Evolutionary conservation across 768 basidiomycete genomes (phyloP), one percentile per base, ranked within the genome.

Genomic region (Kwoniella europaea): DNA sequence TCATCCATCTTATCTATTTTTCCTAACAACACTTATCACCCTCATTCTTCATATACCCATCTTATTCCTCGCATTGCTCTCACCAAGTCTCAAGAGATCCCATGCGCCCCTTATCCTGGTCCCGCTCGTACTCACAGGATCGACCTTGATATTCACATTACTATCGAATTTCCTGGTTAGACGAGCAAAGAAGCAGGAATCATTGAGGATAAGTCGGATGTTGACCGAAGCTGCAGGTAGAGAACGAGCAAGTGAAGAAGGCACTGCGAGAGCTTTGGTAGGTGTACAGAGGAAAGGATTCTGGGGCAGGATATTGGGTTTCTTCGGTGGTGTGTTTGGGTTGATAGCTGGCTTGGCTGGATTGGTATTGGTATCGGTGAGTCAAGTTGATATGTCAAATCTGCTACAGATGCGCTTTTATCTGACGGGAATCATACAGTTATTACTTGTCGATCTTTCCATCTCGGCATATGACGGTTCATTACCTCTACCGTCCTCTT

Each of bases 1-100:
- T 5, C 77, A 79, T 67, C 82, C 82, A 13, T 74, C 79, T 44
- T 76, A 75, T 63, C 76, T 83, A 57, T 81, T 81, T 74, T 81
- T 83, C 79, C 68, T 82, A 24, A 80, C 81, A 16, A 81, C 77
- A 42, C 69, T 82, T 55, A 60, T 80, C 58, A 77, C 82, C 44
- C 53, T 76, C 63, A 50, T 83, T 22, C 62, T 81, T 43, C 75
- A 76, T 55, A 65, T 80, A 42, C 80, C 81, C 1, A 71, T 82
- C 59, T 62, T 79, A 63, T 78, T 83, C 70, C 68, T 83, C 35
- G 67, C 73, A 46, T 46, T 79, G 52, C 69, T 80, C 54, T 81
- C 81, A 4, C 67, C 71, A 16, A 71, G 71, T n/a, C 71, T 82
- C n/a, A 67, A 69, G 41, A 43, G 70, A 10, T 58, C 65, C 2